These are phyloP conservation scores for Rosa hybrid DNA, from an alignment of 331 rosid genomes.

Conservation along the genomic window DNA sequence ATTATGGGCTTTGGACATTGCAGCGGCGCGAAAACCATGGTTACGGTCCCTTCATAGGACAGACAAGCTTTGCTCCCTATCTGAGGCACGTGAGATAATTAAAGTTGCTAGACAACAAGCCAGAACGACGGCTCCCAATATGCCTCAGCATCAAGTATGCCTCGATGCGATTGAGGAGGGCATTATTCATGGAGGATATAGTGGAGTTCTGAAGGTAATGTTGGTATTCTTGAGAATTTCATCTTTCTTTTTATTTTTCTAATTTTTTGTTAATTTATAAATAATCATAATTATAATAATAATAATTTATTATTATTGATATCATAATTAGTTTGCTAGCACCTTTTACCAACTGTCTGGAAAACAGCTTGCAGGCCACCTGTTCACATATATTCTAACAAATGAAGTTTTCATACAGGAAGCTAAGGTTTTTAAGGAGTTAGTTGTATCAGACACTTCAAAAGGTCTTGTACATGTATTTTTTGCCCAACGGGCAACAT, in stretches of 20 bases:
- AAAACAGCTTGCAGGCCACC: constrained; percentile 24
- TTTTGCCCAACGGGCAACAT: constrained; percentile 83
- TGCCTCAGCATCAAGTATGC: constrained; percentile 95
- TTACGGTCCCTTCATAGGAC: constrained; percentile 85
- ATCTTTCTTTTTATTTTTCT: neutral
- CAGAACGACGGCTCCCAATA: constrained; percentile 72
- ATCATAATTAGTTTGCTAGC: constrained; percentile 16
- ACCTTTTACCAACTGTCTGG: constrained; percentile 17
- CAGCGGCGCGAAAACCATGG: constrained; percentile 74
- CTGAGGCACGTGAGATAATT: constrained; percentile 68
- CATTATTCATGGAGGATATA: constrained; percentile 86
- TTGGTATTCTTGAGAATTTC: constrained; percentile 9
- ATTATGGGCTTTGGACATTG: constrained; percentile 84
- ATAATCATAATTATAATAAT: neutral
- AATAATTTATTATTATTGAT: too few species aligned
- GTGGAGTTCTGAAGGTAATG: constrained; percentile 81
- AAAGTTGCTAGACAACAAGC: constrained; percentile 68
- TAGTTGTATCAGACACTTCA: constrained; percentile 73
- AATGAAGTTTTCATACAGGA: constrained; percentile 59
- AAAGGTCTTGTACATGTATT: constrained; percentile 85
- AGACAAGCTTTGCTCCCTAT: constrained; percentile 69
- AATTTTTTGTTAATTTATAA: neutral
- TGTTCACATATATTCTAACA: constrained; percentile 27
- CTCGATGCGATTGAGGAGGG: constrained; percentile 89
- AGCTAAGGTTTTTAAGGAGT: constrained; percentile 62